A percentile compares a stretch with the other conserved stretches of the same genome.
These are phyloP conservation scores for Populus tremula DNA, from an alignment of 345 rosid genomes.

Conservation along the genomic window DNA sequence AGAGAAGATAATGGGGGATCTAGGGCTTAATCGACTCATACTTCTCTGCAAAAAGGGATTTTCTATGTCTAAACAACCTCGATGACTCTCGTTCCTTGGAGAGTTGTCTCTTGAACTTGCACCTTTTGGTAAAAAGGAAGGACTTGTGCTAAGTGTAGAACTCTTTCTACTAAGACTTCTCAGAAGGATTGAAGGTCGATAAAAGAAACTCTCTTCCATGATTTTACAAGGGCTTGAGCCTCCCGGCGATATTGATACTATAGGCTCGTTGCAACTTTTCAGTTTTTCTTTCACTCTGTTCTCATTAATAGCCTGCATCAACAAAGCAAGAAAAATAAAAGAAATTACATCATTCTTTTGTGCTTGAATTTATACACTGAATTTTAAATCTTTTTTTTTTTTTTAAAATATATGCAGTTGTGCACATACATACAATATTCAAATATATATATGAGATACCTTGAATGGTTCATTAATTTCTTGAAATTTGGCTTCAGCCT, in stretches of 20 bases:
- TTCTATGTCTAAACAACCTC: constrained; percentile 5
- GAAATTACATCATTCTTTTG: too few relatives aligned
- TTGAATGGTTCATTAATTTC: constrained; percentile 20
- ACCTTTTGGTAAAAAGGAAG: constrained; percentile 34
- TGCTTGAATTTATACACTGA: background rate
- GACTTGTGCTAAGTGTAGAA: constrained; percentile 44
- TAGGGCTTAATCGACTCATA: constrained; percentile 39
- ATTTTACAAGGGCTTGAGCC: background rate
- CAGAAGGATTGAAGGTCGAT: constrained; percentile 37
- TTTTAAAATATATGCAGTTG: background rate
- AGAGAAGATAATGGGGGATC: constrained; percentile 62
- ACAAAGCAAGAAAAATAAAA: background rate
- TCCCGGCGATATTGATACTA: constrained; percentile 18
- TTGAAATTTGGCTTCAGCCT: constrained; percentile 19
- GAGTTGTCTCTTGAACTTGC: constrained; percentile 21
- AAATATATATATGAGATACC: background rate
- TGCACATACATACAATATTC: background rate
- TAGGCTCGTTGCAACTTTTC: constrained; percentile 20
- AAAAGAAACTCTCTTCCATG: constrained; percentile 49
- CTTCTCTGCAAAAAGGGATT: constrained; percentile 29
- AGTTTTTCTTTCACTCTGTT: constrained; percentile 28
- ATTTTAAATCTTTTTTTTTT: background rate
- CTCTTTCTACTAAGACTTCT: constrained; percentile 38
- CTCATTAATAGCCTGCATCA: constrained; percentile 17
- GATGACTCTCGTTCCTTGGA: constrained; percentile 16